phyloP scores from a whole-genome alignment of 1,284 basidiomycete genomes.

The Naganishia cerealis region DNA sequence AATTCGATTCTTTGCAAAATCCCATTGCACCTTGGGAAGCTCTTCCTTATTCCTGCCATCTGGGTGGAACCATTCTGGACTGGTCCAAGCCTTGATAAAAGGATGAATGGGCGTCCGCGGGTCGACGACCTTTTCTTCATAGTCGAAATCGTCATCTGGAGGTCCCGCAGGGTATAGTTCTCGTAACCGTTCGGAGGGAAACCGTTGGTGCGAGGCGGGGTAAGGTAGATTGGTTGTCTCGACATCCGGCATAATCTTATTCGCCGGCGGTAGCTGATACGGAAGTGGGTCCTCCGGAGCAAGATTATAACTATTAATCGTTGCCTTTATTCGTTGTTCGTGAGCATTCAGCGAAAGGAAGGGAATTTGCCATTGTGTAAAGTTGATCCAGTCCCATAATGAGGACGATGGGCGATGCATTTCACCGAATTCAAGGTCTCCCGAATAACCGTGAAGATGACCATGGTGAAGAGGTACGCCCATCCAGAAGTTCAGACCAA shows the following conservation, averaged over 20 bases:
- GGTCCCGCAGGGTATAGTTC: constrained; percentile 41
- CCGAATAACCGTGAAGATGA: background rate
- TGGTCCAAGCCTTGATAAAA: constrained; percentile 43
- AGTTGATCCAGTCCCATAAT: background rate
- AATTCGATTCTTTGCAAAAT: constrained; percentile 35
- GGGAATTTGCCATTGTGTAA: background rate
- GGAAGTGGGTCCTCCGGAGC: constrained; percentile 31
- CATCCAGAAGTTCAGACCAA: background rate
- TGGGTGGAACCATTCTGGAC: constrained; percentile 35
- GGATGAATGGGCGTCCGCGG: constrained; percentile 35
- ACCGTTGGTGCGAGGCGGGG: constrained; percentile 34
- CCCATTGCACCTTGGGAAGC: constrained; percentile 43
- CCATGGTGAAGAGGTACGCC: background rate
- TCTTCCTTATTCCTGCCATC: constrained; percentile 38
- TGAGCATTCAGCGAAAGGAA: background rate
- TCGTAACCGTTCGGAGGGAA: constrained; percentile 39
- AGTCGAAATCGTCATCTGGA: constrained; percentile 14
- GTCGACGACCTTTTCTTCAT: constrained; percentile 11
- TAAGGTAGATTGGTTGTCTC: constrained; percentile 33
- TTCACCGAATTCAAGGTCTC: background rate
- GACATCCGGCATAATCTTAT: constrained; percentile 44
- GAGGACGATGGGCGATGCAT: background rate
- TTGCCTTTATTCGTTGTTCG: constrained; percentile 15
- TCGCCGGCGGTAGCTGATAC: constrained; percentile 36
- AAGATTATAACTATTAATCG: constrained; percentile 4